Percentiles rank a stretch among this genome's conserved stretches.
phyloP scores from a whole-genome alignment of 495 filamentous ascomycete species.

The Lepraria neglecta region DNA sequence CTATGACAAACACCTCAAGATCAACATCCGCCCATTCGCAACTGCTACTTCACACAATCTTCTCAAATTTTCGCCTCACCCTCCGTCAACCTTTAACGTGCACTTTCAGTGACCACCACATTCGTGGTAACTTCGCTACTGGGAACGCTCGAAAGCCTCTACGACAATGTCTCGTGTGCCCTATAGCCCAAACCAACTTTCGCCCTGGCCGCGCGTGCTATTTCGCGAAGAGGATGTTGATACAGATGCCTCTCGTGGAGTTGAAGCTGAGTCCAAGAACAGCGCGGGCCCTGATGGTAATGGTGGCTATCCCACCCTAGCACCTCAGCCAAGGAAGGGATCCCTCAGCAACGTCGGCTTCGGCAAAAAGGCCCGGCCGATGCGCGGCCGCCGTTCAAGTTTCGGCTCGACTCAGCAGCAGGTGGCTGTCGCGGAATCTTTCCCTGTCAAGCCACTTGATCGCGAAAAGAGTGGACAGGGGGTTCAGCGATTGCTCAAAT shows the following conservation, averaged over 20 bases:
- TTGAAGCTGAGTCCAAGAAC: background rate
- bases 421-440: background rate
- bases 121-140: background rate
- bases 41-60: background rate
- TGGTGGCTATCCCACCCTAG: background rate
- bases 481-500: background rate
- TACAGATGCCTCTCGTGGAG: background rate
- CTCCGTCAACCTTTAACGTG: background rate
- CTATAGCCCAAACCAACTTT: background rate
- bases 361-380: background rate
- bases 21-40: background rate
- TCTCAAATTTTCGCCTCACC: background rate
- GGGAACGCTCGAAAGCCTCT: background rate
- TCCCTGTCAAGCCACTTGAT: background rate
- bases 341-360: too few species aligned
- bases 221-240: background rate
- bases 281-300: background rate
- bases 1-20: too few species aligned
- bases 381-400: background rate
- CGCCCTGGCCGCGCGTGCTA: background rate
- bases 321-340: background rate
- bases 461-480: background rate
- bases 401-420: conserved; percentile 9
- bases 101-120: background rate
- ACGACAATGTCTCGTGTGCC: background rate